phyloP scores from a whole-genome alignment of 2,329 filamentous ascomycete genomes.

The Penicillium sp. region DNA sequence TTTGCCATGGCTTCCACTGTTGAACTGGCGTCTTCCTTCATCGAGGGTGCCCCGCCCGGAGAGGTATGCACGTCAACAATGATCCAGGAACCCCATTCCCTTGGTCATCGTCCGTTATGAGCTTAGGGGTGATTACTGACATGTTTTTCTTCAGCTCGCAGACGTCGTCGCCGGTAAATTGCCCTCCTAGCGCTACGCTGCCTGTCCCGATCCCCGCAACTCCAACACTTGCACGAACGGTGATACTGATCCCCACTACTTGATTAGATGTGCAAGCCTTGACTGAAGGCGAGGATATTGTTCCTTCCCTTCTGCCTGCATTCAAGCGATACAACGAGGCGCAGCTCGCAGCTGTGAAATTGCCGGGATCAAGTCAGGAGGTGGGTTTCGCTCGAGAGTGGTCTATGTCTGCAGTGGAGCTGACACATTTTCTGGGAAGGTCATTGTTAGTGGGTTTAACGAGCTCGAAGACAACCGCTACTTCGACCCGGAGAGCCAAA shows the following conservation, averaged over 20 bases:
- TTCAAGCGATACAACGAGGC: constrained; percentile 95
- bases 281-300: constrained; percentile 59
- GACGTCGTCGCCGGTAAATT: constrained; percentile 74
- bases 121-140: constrained; percentile 25
- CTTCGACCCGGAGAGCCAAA: constrained; percentile 80
- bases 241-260: constrained; percentile 13
- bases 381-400: constrained; percentile 40
- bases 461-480: constrained; percentile 71
- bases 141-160: constrained; percentile 53
- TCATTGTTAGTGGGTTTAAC: constrained; percentile 79
- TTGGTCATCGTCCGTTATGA: constrained; percentile 2
- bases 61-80: constrained; percentile 55
- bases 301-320: constrained; percentile 67
- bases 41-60: constrained; percentile 88
- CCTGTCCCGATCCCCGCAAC: constrained; percentile 2
- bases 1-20: constrained; percentile 40
- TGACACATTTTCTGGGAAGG: constrained; percentile 34
- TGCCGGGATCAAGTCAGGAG: constrained; percentile 73
- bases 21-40: constrained; percentile 69
- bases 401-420: neutral
- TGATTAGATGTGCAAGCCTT: constrained; percentile 76
- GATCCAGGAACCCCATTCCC: neutral
- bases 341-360: constrained; percentile 79
- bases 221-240: constrained; percentile 10
- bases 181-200: constrained; percentile 14